A percentile compares a stretch with the other conserved stretches of the same genome.
phyloP scores from a whole-genome alignment of 78 protist genomes.

The Chrysochromulina parva region DNA sequence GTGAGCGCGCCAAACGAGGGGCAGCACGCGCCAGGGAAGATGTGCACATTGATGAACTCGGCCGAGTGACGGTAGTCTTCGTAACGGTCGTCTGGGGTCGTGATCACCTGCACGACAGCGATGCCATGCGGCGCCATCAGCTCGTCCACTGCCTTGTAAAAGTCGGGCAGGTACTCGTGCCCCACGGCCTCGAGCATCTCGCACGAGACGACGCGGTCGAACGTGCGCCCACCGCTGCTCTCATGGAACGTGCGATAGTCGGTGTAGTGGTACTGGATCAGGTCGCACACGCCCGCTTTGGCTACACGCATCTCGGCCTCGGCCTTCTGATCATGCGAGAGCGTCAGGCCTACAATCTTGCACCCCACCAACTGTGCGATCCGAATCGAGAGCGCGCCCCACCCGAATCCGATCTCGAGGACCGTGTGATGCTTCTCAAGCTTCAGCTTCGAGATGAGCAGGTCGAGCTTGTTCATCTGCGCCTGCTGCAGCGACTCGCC shows the following conservation, averaged over 20 bases:
- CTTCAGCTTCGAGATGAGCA: background rate
- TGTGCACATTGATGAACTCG: conserved; percentile 46
- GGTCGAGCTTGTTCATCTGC: conserved; percentile 42
- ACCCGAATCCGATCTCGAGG: conserved; percentile 46
- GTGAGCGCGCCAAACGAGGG: background rate
- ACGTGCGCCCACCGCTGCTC: background rate
- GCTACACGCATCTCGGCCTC: background rate
- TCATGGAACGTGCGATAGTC: conserved; percentile 24
- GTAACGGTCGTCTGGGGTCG: conserved; percentile 16
- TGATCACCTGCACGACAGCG: conserved; percentile 42
- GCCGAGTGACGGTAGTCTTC: conserved; percentile 9
- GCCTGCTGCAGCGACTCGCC: background rate
- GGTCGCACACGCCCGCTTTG: background rate
- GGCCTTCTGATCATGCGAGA: conserved; percentile 28
- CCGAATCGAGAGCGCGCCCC: conserved; percentile 28
- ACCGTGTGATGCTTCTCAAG: background rate
- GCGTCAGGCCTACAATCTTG: conserved; percentile 9
- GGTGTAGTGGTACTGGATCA: background rate
- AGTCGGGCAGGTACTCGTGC: conserved; percentile 25
- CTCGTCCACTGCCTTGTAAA: background rate
- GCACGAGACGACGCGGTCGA: conserved; percentile 32
- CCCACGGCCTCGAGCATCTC: conserved; percentile 61
- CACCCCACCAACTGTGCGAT: background rate
- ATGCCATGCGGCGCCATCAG: conserved; percentile 36
- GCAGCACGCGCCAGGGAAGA: conserved; percentile 43